phyloP scores from a whole-genome alignment of 1,139 yeast species.

The Hemisphaericaspora xylofermentans region DNA sequence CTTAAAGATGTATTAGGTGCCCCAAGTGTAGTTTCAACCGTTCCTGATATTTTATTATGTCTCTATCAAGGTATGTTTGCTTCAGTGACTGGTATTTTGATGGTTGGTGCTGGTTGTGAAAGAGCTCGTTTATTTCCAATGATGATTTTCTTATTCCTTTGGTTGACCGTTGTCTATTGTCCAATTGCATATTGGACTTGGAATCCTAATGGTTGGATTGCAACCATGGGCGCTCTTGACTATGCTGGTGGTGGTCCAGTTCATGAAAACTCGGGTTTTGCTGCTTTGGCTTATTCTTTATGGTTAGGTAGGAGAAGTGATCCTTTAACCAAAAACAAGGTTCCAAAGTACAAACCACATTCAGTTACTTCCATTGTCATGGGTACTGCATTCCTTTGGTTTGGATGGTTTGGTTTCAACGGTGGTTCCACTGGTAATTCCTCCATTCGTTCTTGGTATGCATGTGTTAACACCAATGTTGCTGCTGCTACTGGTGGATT shows the following conservation, averaged over 20 bases:
- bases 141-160: conserved; percentile 88
- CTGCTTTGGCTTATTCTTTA: conserved; percentile 90
- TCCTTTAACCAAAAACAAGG: conserved; percentile 63
- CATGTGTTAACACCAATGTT: conserved; percentile 85
- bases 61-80: conserved; percentile 97
- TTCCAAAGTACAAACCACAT: conserved; percentile 91
- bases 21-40: conserved; percentile 62
- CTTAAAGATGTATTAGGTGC: conserved; percentile 79
- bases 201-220: conserved; percentile 91
- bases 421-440: conserved; percentile 97
- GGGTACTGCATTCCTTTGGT: conserved; percentile 94
- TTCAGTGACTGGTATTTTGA: conserved; percentile 82
- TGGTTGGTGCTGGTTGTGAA: conserved; percentile 97
- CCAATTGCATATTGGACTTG: conserved; percentile 97
- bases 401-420: conserved; percentile 98
- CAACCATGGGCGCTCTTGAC: conserved; percentile 78
- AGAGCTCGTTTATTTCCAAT: conserved; percentile 95
- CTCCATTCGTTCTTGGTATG: conserved; percentile 88
- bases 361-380: conserved; percentile 86
- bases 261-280: conserved; percentile 91
- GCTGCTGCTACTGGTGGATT: conserved; percentile 93
- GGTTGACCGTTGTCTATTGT: conserved; percentile 96
- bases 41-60: conserved; percentile 87
- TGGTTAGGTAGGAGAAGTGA: conserved; percentile 90
- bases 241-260: conserved; percentile 99